Base-by-base conservation (phyloP, 2,329 filamentous ascomycete genomes). In the Coleophoma eucalyptorum region DNA sequence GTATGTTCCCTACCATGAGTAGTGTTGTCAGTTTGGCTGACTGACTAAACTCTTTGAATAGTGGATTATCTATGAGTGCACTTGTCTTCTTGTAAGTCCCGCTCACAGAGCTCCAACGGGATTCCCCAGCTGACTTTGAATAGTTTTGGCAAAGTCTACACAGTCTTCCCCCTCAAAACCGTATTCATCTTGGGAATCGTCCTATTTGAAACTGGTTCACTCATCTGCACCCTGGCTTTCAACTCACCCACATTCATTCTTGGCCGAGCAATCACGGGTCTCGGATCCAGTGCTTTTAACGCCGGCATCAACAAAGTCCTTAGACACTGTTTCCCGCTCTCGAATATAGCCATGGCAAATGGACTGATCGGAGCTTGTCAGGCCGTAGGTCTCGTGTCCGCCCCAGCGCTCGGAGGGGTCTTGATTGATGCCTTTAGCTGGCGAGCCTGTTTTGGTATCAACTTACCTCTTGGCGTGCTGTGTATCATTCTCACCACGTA, bases 391-490 rank as follows among this genome's bases (percentile, higher is more conserved):
- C 46, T 55, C 4, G 31, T 60, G 12, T 50, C 49, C 35, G 63
- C 58, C 21, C 64, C 64, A 8, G 43, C 65, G 10, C 41, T 66
- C 15, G 64, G 63, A 13, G 64, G 64, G 32, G 53, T 58, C 12
- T 62, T 66, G 35, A 62, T 56, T 8, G 45, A 65, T 43, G 62
- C 63, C 0, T 68, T 71, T 0, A 60, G 66, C 3, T 55, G 71
- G 26, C 54, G 59, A 56, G 53, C 69, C 52, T 59, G 71, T 6
- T 58, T 72, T 1, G 65, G 61, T 57, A 69, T 70, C 60, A 69
- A 65, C 45, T 58, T 73, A 2, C 71, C 70, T 0, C 62, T 71
- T 38, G 68, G 69, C 5, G 66, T 60, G 18, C 49, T 62, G 5
- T 62, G 65, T 5, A 57, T 33, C 32, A 20, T 37, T 1, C 16